Conservation (phyloP, 169 alveolate genomes). For the Neospora caninum region DNA sequence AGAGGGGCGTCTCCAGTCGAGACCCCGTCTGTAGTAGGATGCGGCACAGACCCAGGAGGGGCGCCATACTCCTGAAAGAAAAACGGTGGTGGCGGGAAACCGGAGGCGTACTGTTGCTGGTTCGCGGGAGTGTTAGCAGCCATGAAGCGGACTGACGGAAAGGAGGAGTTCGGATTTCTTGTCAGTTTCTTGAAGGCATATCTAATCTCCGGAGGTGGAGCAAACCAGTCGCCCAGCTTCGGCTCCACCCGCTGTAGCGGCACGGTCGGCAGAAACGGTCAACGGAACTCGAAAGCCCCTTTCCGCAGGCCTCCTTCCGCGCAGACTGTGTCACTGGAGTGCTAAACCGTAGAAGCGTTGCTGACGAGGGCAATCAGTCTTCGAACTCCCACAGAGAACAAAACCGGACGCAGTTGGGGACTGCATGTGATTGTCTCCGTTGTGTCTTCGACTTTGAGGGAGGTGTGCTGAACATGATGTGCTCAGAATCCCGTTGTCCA, state of each 20-base stretch:
- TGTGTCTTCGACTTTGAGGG: no score
- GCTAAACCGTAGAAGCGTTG: no score
- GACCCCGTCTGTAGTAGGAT: not conserved
- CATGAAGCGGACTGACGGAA: not conserved
- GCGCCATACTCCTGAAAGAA: constrained; percentile 6
- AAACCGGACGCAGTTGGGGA: no score
- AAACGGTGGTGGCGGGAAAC: constrained; percentile 38
- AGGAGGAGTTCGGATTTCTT: no score
- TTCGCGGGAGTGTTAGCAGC: not conserved
- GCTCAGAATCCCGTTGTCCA: no score
- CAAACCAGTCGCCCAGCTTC: not conserved
- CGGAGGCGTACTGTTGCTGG: constrained; percentile 11
- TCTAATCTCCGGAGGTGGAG: no score
- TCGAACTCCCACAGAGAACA: no score
- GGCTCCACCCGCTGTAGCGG: not conserved
- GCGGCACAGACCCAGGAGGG: not conserved
- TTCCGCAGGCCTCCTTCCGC: not conserved
- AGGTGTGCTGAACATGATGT: no score
- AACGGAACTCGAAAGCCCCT: not conserved
- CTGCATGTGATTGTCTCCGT: no score
- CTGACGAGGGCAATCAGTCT: no score
- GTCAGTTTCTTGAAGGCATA: no score
- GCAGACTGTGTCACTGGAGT: not conserved
- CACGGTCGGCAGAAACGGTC: not conserved
- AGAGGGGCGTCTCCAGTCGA: not conserved